Evolutionary conservation across 139 green algal genomes (phyloP), one percentile per base, ranked within the genome.

Genomic region (Tetradesmus obliquus): DNA sequence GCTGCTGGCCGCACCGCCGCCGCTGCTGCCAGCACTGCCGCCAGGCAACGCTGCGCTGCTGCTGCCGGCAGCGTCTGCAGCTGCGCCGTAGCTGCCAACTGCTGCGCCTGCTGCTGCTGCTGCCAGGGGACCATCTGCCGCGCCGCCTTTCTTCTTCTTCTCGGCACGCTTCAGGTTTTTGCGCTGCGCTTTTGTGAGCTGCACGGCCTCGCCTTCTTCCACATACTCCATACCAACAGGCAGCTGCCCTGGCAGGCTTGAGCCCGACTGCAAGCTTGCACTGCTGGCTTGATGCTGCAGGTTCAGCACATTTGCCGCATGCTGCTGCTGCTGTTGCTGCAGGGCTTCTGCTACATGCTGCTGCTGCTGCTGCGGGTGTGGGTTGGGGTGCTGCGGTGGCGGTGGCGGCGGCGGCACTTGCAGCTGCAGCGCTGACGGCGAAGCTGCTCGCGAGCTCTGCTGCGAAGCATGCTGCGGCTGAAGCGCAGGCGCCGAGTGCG

Each of bases 111-210:
- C 20, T 9, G 53, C 57, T 9, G 53, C 57, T n/a, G 57, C n/a
- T 13, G 12, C 80, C 22, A 6, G 0, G 45, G 13, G 8, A 45
- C n/a, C 89, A 82, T 32, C 55, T 13, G 15, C 55, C 2, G 55
- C 13, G 80, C 45, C 80, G 45, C 86, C 76, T 84, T 24, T 32
- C 60, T 94, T 95, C 91, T 97, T 97, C 84, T 94, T 94, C 91
- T 97, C 96, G 3, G 93, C 90, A 0, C 95, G 94, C 88, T 96
- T 96, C 53, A 96, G 88, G 93, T 98, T 98, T 88, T 97, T 97
- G 3, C 91, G 88, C 91, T 97, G 95, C n/a, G 96, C 91, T 53
- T 97, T 96, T 9, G 92, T 97, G 0, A 97, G 92, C 79, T 93
- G 93, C 51, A 55, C 32, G 71, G 88, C 93, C 60, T 87, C 85